Conservation (phyloP, 139 green algal genomes). For the Chlorella sorokiniana region DNA sequence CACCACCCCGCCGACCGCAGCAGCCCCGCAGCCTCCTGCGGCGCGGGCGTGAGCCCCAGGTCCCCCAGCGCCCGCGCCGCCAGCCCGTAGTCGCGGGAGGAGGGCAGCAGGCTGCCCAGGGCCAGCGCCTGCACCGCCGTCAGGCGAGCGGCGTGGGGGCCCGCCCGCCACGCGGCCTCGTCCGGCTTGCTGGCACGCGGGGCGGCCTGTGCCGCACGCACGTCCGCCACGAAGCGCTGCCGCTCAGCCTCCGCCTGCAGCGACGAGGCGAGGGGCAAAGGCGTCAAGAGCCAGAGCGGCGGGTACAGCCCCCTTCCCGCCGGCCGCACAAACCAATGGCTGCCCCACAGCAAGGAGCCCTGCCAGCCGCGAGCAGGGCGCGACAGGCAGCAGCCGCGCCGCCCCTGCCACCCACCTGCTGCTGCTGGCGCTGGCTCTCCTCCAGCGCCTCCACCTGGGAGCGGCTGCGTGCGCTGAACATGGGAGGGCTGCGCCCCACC, state of each 20-base stretch:
- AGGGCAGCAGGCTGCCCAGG: neutral
- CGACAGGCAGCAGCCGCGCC: neutral
- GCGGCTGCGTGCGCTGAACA: conserved; percentile 43
- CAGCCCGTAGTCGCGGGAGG: neutral
- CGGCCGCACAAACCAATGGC: neutral
- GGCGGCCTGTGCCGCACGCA: neutral
- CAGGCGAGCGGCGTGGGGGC: conserved; percentile 34
- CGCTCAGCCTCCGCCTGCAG: conserved; percentile 15
- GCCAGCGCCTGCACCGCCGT: conserved; percentile 9
- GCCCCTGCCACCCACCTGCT: neutral
- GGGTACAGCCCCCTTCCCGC: neutral
- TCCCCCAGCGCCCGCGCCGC: neutral
- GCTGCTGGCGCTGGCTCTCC: neutral
- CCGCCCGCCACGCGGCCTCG: conserved; percentile 44
- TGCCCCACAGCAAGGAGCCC: too few species aligned
- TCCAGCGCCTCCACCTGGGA: conserved; percentile 29
- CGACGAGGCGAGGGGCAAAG: neutral
- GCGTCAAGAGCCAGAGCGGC: neutral
- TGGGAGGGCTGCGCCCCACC: conserved; percentile 24
- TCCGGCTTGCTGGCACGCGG: conserved; percentile 24
- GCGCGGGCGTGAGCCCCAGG: conserved; percentile 17
- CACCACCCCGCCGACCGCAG: conserved; percentile 62
- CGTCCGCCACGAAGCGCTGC: conserved; percentile 14
- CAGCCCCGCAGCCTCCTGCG: conserved; percentile 42
- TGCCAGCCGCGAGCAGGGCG: too few species aligned